Percentiles rank a stretch among this genome's conserved stretches.
phyloP scores from a whole-genome alignment of 2,329 filamentous ascomycete species.

The Cladosporium sphaerospermum region DNA sequence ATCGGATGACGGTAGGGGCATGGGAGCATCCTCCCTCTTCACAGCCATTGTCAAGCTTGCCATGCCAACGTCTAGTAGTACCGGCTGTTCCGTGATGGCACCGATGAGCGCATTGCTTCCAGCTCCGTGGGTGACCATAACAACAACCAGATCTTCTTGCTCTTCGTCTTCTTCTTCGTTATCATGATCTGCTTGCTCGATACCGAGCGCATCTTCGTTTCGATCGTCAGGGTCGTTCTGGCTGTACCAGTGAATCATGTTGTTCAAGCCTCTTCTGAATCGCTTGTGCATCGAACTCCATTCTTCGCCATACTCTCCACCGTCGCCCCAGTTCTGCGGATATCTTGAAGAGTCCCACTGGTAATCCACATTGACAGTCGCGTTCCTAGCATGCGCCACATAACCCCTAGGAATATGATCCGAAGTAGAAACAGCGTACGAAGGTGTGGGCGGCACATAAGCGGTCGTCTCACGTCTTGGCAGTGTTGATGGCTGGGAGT shows the following conservation, averaged over 20 bases:
- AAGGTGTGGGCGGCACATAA: constrained; percentile 72
- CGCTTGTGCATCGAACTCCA: constrained; percentile 94
- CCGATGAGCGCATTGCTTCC: constrained; percentile 94
- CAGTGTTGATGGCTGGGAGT: constrained; percentile 22
- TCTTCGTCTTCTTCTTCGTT: constrained; percentile 51
- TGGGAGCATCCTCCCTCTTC: constrained; percentile 43
- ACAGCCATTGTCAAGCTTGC: constrained; percentile 87
- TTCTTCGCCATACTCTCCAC: constrained; percentile 83
- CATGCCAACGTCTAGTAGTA: constrained; percentile 82
- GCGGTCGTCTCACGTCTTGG: constrained; percentile 28
- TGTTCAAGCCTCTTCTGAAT: constrained; percentile 72
- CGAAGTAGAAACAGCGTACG: constrained; percentile 73
- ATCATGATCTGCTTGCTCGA: constrained; percentile 29
- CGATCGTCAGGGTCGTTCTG: constrained; percentile 34
- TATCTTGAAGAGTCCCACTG: constrained; percentile 89
- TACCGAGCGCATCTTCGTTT: constrained; percentile 29
- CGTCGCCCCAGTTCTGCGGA: constrained; percentile 76
- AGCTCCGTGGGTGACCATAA: constrained; percentile 89
- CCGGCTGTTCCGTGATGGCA: constrained; percentile 83
- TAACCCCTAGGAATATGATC: constrained; percentile 83
- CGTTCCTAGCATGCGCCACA: constrained; percentile 81
- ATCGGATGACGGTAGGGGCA: constrained; percentile 13
- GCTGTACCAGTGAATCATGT: constrained; percentile 77
- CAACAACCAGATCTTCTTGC: constrained; percentile 67
- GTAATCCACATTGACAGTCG: constrained; percentile 81